Evolutionary conservation across 176 grass and related monocot genomes (phyloP), one percentile per base, ranked within the genome.

Genomic region (Zoysia pacifica): DNA sequence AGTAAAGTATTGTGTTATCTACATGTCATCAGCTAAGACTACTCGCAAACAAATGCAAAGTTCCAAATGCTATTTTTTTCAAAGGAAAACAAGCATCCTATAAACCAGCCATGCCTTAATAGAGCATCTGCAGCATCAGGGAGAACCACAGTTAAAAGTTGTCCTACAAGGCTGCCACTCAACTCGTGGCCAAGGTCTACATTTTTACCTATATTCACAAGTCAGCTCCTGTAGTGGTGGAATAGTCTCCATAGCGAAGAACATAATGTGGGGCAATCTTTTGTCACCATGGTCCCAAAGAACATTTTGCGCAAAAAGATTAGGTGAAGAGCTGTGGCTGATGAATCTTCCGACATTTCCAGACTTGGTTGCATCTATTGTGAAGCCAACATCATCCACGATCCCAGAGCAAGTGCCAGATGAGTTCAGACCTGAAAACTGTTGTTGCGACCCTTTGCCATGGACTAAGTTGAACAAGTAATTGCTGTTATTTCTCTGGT

Each of bases 261-360:
- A 84, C 91, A 97, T 97, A 72, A 93, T 83, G 45, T 91, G 91
- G 1, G 91, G 91, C 45, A 86, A 72, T 68, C 89, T 87, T 62
- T 68, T 75, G 48, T 93, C 89, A 58, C 89, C 82, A 64, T 97
- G 91, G 46, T 97, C 89, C 52, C 88, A 93, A 48, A 93, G 77
- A 87, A 97, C 87, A 64, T 88, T 93, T 65, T 97, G 94, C 11
- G 79, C 72, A 42, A 90, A 91, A 19, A 97, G 86, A 81, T 97
- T 93, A 8, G 94, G 94, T 35, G 91, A 90, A 62, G 87, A 93
- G 63, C 91, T 91, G 60, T 88, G 91, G 51, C 91, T 97, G 72
- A 93, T 97, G 77, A 97, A 97, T 71, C 91, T 93, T 70, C 91
- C 94, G 44, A 86, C 67, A 75, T 90, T 91, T 75, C 91, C 94